Percentiles rank a stretch among this genome's conserved stretches.
These are phyloP conservation scores for Phytophthora agathidicida DNA, from an alignment of 352 stramenopile genomes.

Conservation along the genomic window DNA sequence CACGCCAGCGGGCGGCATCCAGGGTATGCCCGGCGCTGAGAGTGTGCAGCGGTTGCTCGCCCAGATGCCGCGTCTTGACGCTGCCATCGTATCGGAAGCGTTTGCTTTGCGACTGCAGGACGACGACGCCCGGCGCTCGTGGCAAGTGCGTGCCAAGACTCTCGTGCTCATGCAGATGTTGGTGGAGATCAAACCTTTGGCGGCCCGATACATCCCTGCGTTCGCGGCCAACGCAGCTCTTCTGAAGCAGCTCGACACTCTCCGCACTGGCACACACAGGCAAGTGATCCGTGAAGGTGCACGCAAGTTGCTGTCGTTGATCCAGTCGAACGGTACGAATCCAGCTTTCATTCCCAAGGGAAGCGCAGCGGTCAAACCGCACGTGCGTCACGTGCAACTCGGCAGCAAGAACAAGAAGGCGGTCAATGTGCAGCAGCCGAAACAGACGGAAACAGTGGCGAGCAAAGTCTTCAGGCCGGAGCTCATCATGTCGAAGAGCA, in stretches of 20 bases:
- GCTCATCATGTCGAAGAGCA: conserved; percentile 25
- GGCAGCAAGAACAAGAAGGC: conserved; percentile 24
- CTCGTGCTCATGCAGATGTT: conserved; percentile 63
- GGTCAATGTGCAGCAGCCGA: neutral
- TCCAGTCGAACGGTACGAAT: conserved; percentile 55
- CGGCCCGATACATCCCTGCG: conserved; percentile 34
- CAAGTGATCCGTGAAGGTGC: conserved; percentile 53
- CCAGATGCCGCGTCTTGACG: conserved; percentile 46
- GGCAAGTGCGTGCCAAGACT: conserved; percentile 61
- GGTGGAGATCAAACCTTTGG: conserved; percentile 51
- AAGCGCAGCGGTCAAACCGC: conserved; percentile 26
- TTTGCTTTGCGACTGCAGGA: conserved; percentile 50
- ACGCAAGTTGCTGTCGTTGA: conserved; percentile 60
- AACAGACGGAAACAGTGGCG: conserved; percentile 17
- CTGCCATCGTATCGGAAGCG: conserved; percentile 32
- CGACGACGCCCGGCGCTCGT: conserved; percentile 21
- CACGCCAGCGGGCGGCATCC: conserved; percentile 54
- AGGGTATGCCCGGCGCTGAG: conserved; percentile 56
- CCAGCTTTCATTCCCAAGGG: conserved; percentile 42
- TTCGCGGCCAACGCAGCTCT: conserved; percentile 35
- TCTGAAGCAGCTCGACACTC: conserved; percentile 37
- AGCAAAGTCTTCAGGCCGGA: conserved; percentile 28
- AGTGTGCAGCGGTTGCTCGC: conserved; percentile 51
- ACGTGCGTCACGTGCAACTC: conserved; percentile 33
- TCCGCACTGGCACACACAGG: conserved; percentile 45